Base-by-base conservation (phyloP, 208 protist genomes). In the Trypanosoma vivax region DNA sequence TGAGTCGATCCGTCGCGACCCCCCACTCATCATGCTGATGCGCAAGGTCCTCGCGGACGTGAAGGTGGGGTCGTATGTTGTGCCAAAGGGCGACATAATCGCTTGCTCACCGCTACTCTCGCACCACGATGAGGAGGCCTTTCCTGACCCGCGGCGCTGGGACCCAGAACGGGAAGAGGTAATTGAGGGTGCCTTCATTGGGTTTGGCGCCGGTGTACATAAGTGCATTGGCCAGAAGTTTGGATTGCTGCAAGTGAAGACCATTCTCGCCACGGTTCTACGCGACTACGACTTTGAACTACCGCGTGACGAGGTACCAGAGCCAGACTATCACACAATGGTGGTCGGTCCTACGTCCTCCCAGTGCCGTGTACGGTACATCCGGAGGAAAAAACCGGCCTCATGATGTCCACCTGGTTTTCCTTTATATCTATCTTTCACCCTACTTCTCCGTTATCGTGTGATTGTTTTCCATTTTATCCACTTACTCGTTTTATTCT, bases 201-300 rank as follows among this genome's bases (percentile, higher is more conserved):
- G 74, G 35, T 97, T 97, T 35, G 92, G 92, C 62, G 81, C 75
- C 41, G 83, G 84, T 24, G 75, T 86, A 49, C 86, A 96, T 72
- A 94, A 90, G 61, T 96, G 92, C 74, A 88, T 95, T 56, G 92
- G 92, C 13, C 88, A 96, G 66, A 90, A 90, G 73, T 97, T 97
- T 59, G 92, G 80, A 25, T 81, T 92, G 28, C 61, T 97, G 23
- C 92, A 96, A 72, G 85, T 96, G 33, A 95, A 95, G 75, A 95
- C 87, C 46, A 79, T 97, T 29, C 76, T 92, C 37, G 71, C 79
- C 21, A 88, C 84, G 16, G 67, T 92, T 9, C 69, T 96, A 49
- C 76, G 83, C 39, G 71, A 88, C 31, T 97, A 87, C 65, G 88
- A 97, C 60, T 83, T 97, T 39, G 67, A 94, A 68, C 72, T 90